A percentile compares a stretch with the other conserved stretches of the same genome.
Conservation (phyloP, 768 basidiomycete genomes). For the Kwoniella europaea region DNA sequence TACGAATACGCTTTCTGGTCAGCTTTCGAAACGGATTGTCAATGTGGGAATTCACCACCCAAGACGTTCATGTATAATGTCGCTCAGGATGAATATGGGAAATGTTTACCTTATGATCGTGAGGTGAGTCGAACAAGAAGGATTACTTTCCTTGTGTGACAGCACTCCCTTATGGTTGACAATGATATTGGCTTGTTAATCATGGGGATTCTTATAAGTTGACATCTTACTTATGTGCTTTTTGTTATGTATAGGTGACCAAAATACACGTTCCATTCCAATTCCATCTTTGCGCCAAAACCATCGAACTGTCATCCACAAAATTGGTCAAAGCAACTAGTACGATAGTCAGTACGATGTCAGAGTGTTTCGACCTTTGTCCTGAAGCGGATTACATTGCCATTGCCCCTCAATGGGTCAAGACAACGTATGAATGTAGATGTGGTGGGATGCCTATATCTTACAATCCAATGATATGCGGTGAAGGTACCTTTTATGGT, state of each 20-base stretch:
- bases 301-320: not conserved
- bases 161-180: no score
- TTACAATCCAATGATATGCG: slow-evolving; percentile 4
- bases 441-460: slow-evolving; percentile 11
- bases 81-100: slow-evolving; percentile 9
- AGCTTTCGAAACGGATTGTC: slow-evolving; percentile 2
- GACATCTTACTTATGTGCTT: no score
- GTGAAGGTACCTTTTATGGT: slow-evolving; percentile 8
- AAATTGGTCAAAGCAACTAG: not conserved
- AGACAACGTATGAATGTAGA: slow-evolving; percentile 10
- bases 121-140: not conserved
- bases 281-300: slow-evolving; percentile 7
- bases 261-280: slow-evolving; percentile 1
- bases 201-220: no score
- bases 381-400: slow-evolving; percentile 5
- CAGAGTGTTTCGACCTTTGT: slow-evolving; percentile 8
- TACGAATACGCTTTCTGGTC: slow-evolving; percentile 10
- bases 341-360: not conserved
- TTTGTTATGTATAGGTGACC: not conserved
- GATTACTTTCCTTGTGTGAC: not conserved
- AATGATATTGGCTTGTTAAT: no score
- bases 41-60: slow-evolving; percentile 12
- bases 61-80: slow-evolving; percentile 15
- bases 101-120: slow-evolving; percentile 11
- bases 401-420: slow-evolving; percentile 5